These are phyloP conservation scores for Claviceps sorghi DNA, from an alignment of 2,329 filamentous ascomycete genomes.

Conservation along the genomic window DNA sequence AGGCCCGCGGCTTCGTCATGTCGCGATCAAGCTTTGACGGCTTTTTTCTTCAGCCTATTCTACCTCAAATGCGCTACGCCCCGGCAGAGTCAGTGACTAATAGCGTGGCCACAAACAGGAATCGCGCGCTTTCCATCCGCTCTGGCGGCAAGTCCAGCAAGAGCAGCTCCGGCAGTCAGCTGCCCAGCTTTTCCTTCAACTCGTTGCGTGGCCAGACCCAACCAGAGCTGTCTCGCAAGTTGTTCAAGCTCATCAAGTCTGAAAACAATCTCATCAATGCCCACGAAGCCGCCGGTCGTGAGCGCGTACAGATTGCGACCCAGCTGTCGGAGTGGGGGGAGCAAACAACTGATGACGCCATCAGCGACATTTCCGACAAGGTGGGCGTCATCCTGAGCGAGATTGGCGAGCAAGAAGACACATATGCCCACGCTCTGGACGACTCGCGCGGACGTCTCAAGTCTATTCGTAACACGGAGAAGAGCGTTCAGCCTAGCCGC, in stretches of 20 bases:
- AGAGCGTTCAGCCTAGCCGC: conserved; percentile 82
- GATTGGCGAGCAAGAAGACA: conserved; percentile 85
- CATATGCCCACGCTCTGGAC: conserved; percentile 74
- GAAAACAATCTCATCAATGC: conserved; percentile 78
- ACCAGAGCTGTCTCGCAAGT: conserved; percentile 74
- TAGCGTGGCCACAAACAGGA: conserved; percentile 32
- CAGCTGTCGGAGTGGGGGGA: conserved; percentile 97
- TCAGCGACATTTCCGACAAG: conserved; percentile 90
- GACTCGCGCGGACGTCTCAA: conserved; percentile 74
- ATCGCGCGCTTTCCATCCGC: conserved; percentile 60
- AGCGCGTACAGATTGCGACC: conserved; percentile 69
- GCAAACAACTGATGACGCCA: conserved; percentile 69
- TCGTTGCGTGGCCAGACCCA: conserved; percentile 75
- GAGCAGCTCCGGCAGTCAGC: conserved; percentile 21
- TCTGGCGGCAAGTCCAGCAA: conserved; percentile 43
- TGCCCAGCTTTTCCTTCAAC: conserved; percentile 67
- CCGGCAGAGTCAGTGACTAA: conserved; percentile 15
- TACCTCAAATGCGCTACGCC: conserved; percentile 7
- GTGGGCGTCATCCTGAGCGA: conserved; percentile 83
- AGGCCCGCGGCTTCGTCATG: conserved; percentile 11
- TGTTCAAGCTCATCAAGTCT: conserved; percentile 88
- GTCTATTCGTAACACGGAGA: conserved; percentile 87
- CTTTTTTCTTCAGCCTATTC: conserved; percentile 11
- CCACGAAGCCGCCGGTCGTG: conserved; percentile 71
- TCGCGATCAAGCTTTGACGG: conserved; percentile 19